phyloP scores from a whole-genome alignment of 2,329 filamentous ascomycete species.

The Thelonectria olida region DNA sequence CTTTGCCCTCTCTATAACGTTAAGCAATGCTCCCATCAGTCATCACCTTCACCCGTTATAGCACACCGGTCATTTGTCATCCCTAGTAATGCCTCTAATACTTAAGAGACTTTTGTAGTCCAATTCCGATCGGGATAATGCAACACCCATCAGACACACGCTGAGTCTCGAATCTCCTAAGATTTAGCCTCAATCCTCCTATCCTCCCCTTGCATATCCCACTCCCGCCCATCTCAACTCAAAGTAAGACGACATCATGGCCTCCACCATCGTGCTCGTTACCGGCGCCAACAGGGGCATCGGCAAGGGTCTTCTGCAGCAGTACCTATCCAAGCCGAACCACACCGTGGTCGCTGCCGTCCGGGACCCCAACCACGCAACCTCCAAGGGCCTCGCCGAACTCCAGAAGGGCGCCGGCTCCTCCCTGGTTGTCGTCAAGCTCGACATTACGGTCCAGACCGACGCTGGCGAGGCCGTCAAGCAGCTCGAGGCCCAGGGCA shows the following conservation, averaged over 20 bases:
- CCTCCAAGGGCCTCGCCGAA: background rate
- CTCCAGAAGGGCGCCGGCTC: constrained; percentile 3
- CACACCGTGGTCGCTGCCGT: constrained; percentile 9
- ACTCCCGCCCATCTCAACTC: background rate
- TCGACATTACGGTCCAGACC: background rate
- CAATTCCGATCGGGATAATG: too few species aligned
- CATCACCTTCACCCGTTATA: too few species aligned
- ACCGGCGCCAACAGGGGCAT: constrained; percentile 54
- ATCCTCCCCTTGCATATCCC: too few species aligned
- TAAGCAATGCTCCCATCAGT: too few species aligned
- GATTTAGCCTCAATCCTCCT: too few species aligned
- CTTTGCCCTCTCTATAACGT: too few species aligned
- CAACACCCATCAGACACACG: too few species aligned
- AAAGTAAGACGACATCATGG: background rate
- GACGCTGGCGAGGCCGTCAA: background rate
- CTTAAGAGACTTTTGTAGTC: too few species aligned
- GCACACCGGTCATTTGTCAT: too few species aligned
- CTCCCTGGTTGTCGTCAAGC: constrained; percentile 8
- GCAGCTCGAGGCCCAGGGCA: constrained; percentile 17
- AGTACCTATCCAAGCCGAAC: constrained; percentile 59
- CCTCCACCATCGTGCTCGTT: constrained; percentile 33
- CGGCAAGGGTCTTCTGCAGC: constrained; percentile 47
- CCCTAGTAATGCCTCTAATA: too few species aligned
- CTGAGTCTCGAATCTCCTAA: too few species aligned
- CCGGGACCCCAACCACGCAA: background rate